These are phyloP conservation scores for Clohesyomyces aquaticus DNA, from an alignment of 495 filamentous ascomycete genomes.

Conservation along the genomic window DNA sequence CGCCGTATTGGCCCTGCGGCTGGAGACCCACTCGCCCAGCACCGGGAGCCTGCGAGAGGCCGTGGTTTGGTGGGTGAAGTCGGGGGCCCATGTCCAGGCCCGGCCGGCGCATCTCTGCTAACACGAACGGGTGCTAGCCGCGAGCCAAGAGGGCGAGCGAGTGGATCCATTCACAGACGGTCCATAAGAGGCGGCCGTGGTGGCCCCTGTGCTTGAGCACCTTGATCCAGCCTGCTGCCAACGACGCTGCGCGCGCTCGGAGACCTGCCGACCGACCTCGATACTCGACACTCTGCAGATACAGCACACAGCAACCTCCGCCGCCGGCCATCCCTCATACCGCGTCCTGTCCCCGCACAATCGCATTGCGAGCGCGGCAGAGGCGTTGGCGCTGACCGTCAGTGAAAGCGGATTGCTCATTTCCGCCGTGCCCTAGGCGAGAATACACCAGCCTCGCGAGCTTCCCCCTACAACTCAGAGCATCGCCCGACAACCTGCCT, in stretches of 20 bases:
- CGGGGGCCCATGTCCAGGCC: background rate
- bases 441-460: conserved; percentile 25
- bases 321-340: background rate
- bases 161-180: conserved; percentile 31
- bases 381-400: conserved; percentile 1
- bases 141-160: conserved; percentile 6
- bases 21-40: conserved; percentile 12
- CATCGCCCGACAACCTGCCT: conserved; percentile 8
- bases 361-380: no score
- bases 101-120: conserved; percentile 26
- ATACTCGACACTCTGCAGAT: background rate
- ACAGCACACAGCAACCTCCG: background rate
- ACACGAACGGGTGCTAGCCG: conserved; percentile 13
- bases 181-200: no score
- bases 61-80: conserved; percentile 7
- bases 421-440: conserved; percentile 31
- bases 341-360: no score
- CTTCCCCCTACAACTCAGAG: conserved; percentile 18
- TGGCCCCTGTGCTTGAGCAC: no score
- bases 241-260: background rate
- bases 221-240: no score
- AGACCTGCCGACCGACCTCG: background rate
- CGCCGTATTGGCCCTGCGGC: conserved; percentile 2
- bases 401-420: conserved; percentile 26
- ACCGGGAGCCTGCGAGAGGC: background rate